Conservation (phyloP, 306 rosid genomes). For the Rosa rugosa region DNA sequence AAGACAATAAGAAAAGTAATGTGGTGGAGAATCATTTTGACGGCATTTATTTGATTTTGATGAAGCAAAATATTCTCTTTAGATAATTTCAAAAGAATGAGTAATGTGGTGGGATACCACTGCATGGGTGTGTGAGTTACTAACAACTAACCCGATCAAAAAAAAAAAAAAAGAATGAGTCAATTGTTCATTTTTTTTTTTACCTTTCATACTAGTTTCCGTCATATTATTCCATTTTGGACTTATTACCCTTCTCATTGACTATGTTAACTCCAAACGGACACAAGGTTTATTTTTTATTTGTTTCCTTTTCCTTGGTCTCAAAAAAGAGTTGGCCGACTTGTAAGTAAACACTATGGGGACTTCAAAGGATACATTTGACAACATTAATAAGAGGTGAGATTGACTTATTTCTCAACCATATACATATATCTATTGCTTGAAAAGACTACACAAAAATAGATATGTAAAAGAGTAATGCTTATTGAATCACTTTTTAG, state of each 20-base stretch:
- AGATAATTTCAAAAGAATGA: background rate
- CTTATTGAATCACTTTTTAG: too few relatives aligned
- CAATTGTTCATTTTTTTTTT: too few relatives aligned
- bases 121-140: too few relatives aligned
- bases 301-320: background rate
- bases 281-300: background rate
- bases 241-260: background rate
- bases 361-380: background rate
- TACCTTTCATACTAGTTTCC: background rate
- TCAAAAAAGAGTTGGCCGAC: background rate
- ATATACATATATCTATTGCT: too few relatives aligned
- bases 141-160: too few relatives aligned
- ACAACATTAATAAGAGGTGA: background rate
- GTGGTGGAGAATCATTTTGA: too few relatives aligned
- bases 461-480: too few relatives aligned
- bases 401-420: background rate
- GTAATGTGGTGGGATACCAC: too few relatives aligned
- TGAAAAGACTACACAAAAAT: background rate
- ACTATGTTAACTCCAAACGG: background rate
- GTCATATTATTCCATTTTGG: background rate
- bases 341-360: background rate
- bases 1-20: too few relatives aligned
- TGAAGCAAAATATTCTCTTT: background rate
- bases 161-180: background rate
- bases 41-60: background rate